These are phyloP conservation scores for Leccinum variabile DNA, from an alignment of 1,284 basidiomycete species.

Conservation along the genomic window DNA sequence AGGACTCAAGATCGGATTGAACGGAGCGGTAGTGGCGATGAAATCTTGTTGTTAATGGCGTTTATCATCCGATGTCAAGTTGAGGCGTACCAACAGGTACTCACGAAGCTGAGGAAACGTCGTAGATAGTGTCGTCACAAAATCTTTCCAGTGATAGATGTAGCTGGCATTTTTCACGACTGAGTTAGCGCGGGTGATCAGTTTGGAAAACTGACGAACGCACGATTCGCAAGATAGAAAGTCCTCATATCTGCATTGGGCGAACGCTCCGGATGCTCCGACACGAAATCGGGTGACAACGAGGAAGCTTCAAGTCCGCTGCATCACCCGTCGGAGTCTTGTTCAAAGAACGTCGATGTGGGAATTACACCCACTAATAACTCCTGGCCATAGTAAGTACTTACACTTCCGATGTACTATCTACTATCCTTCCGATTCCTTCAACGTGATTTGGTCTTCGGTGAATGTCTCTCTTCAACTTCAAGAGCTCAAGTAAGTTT, in stretches of 20 bases:
- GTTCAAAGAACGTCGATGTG: too few relatives aligned
- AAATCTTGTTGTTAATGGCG: constrained; percentile 43
- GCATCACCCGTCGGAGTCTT: too few relatives aligned
- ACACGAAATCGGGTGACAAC: too few relatives aligned
- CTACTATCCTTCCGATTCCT: too few relatives aligned
- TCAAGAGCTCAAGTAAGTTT: too few relatives aligned
- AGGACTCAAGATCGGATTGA: constrained; percentile 51
- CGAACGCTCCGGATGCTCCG: too few relatives aligned
- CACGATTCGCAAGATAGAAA: constrained; percentile 37
- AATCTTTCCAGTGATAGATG: constrained; percentile 59
- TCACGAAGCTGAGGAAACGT: constrained; percentile 62
- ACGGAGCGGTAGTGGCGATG: constrained; percentile 55
- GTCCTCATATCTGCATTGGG: too few relatives aligned
- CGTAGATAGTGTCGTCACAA: constrained; percentile 53
- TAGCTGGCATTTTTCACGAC: constrained; percentile 40
- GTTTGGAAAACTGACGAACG: constrained; percentile 12
- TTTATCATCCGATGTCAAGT: constrained; percentile 5
- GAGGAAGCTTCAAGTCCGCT: too few relatives aligned
- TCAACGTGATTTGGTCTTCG: too few relatives aligned
- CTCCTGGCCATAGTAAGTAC: too few relatives aligned
- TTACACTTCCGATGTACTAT: constrained; percentile 22
- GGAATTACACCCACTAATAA: too few relatives aligned
- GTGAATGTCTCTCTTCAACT: too few relatives aligned
- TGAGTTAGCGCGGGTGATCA: not conserved
- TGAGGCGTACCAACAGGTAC: constrained; percentile 21